phyloP scores from a whole-genome alignment of 2,329 filamentous ascomycete genomes.

The Beauveria varroae region DNA sequence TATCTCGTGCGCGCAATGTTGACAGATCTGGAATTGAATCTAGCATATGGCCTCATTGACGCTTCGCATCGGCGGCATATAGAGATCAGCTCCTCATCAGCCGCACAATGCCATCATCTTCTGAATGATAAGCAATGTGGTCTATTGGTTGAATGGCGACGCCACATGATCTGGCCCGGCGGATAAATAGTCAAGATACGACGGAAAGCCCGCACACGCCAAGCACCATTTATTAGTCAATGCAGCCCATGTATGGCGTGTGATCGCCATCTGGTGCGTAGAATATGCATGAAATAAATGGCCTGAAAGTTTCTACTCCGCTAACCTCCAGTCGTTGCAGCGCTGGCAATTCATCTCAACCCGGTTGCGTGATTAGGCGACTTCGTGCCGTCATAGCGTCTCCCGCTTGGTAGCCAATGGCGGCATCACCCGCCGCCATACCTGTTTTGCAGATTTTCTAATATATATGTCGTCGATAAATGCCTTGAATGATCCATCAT shows the following conservation, averaged over 20 bases:
- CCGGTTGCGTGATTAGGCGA: conserved; percentile 1
- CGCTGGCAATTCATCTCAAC: neutral
- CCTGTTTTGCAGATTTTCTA: too few relatives aligned
- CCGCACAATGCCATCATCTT: neutral
- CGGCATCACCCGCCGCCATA: neutral
- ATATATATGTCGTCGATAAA: neutral
- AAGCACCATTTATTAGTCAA: neutral
- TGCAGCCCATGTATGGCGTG: neutral
- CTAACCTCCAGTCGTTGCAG: neutral
- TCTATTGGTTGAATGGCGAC: conserved; percentile 22
- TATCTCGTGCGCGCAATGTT: too few relatives aligned
- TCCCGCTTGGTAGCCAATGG: neutral
- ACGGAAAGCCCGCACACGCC: neutral
- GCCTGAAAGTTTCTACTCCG: neutral
- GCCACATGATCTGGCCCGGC: conserved; percentile 40
- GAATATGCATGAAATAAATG: neutral
- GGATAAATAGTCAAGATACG: conserved; percentile 35
- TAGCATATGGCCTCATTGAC: too few relatives aligned
- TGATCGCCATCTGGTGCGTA: neutral
- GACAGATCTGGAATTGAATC: too few relatives aligned
- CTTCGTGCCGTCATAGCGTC: neutral
- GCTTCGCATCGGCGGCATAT: neutral
- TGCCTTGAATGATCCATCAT: neutral
- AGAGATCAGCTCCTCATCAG: neutral
- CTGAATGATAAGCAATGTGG: neutral